phyloP scores from a whole-genome alignment of 83 land plant genomes.

The Picea abies region DNA sequence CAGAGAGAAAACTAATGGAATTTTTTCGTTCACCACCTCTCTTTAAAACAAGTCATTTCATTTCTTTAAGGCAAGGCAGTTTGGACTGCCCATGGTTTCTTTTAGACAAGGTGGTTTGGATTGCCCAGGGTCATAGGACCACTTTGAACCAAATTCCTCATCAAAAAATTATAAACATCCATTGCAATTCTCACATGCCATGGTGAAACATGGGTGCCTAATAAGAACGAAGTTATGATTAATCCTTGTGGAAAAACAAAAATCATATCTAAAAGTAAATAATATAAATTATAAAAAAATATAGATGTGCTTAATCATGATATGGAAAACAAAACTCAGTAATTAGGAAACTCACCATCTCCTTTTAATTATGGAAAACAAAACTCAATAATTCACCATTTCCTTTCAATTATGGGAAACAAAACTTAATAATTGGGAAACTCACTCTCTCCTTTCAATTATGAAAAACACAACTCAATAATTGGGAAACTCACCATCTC shows the following conservation, averaged over 20 bases:
- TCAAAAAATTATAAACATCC: neutral
- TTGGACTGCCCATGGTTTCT: no score
- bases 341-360: neutral
- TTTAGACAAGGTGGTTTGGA: neutral
- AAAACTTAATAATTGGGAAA: no score
- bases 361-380: no score
- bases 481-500: no score
- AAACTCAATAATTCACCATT: no score
- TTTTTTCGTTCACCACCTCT: neutral
- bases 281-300: neutral
- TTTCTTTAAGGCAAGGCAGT: no score
- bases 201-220: neutral
- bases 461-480: no score
- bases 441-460: no score
- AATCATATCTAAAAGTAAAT: neutral
- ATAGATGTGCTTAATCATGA: neutral
- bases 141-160: neutral
- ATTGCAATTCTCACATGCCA: neutral
- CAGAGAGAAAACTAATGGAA: no score
- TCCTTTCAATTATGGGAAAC: no score
- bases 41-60: neutral
- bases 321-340: neutral
- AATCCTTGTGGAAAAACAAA: neutral
- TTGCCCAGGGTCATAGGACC: neutral
- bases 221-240: neutral